Evolutionary conservation across 345 rosid species (phyloP).

Genomic region (Dimocarpus longan): DNA sequence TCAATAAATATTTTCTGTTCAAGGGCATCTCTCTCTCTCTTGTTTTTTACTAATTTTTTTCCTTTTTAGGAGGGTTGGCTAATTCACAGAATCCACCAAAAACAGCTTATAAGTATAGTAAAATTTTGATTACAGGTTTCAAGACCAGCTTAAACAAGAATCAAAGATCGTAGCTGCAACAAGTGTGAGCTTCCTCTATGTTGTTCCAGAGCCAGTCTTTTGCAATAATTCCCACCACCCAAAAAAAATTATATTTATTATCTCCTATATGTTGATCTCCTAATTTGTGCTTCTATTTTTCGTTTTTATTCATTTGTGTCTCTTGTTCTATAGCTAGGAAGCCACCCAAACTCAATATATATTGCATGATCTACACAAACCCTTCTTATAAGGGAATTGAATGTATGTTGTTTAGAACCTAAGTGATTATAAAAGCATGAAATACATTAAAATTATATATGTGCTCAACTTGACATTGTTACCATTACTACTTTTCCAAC

Average conservation of each 20-base stretch:
- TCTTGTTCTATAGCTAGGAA: conserved; percentile 23
- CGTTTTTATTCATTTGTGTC: conserved; percentile 16
- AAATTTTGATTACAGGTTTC: conserved; percentile 61
- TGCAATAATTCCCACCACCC: conserved; percentile 22
- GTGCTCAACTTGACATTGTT: not conserved
- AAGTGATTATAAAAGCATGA: conserved; percentile 14
- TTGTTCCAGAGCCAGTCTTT: conserved; percentile 27
- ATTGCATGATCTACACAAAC: conserved; percentile 20
- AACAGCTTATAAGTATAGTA: conserved; percentile 23
- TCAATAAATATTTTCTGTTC: not conserved
- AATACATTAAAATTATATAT: conserved; percentile 1
- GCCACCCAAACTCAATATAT: conserved; percentile 33
- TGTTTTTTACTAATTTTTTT: not conserved
- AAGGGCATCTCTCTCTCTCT: conserved; percentile 16
- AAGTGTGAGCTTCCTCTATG: conserved; percentile 35
- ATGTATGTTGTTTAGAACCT: conserved; percentile 6
- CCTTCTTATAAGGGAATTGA: conserved; percentile 7
- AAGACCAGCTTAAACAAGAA: conserved; percentile 60
- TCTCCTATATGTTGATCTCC: conserved; percentile 16
- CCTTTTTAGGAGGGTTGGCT: conserved; percentile 2
- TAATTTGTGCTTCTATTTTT: conserved; percentile 4
- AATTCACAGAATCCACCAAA: conserved; percentile 27
- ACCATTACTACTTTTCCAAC: not conserved
- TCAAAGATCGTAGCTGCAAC: conserved; percentile 20
- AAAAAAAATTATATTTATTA: conserved; percentile 16